Base-by-base conservation (phyloP, 1,284 basidiomycete species). In the Austroboletus rostrupii region DNA sequence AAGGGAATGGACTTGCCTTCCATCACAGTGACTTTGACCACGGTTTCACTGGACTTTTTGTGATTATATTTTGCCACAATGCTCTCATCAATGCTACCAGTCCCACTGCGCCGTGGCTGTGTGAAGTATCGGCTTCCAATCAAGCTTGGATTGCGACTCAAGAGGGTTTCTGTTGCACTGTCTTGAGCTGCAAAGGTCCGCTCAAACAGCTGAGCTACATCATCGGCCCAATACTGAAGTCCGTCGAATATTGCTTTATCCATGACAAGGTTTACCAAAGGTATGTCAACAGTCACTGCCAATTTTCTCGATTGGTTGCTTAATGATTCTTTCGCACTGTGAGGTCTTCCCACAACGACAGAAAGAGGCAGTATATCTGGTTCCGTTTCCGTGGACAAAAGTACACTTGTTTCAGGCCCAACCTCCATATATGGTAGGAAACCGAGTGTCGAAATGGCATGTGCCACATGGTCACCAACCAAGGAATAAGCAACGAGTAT, bases 151-250 rank as follows among this genome's bases (percentile, higher is more conserved):
- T 87, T 79, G 49, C 74, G 75, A 51, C 81, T 78, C 54, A 70
- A 67, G 12, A 60, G 58, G 21, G 61, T 67, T 36, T 72, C 69
- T 3, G 69, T 61, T 53, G 70, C 58, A 36, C 57, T 59, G 54
- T 59, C 66, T 55, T 50, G 43, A 13, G 52, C 48, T 33, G 54
- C 53, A 58, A 68, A 64, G 26, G 66, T 61, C 20, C 62, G 68
- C 46, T 82, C 87, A 2, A 84, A 61, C 53, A 87, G 77, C 61
- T 90, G 90, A 6, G 83, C 74, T 20, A 86, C 66, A 62, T 95
- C 92, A 62, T 97, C 94, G 9, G 83, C 85, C 76, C 89, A 90
- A 58, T 86, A 85, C 64, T 95, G 92, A 16, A 97, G 65, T 12
- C 81, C 81, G 62, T 95, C 90, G 9, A 93, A 66, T 3, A 72